Base-by-base conservation (phyloP, 2,329 filamentous ascomycete genomes). In the Polychaeton citri region DNA sequence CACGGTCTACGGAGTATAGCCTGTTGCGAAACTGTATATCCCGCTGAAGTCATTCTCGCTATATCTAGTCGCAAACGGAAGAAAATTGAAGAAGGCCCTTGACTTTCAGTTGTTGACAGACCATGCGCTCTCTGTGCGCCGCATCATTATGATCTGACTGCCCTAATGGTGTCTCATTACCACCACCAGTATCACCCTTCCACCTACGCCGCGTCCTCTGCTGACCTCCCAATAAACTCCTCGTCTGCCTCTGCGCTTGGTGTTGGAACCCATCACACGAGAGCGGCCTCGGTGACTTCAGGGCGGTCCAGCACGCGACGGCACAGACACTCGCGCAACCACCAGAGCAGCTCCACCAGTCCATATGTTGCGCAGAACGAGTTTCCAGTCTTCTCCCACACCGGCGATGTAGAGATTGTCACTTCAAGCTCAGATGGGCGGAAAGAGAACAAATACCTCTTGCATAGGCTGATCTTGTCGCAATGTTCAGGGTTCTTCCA, bases 401-500 rank as follows among this genome's bases (percentile, higher is more conserved):
- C 82, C 24, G 88, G 88, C 53, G 87, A 96, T 60, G 85, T 95
- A 51, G 88, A 96, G 61, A 86, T 96, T 43, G 54, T 88, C 37
- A 73, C 95, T 50, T 72, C 43, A 13, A 57, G 45, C 24, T 70
- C 52, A 71, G 61, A 74, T 10, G 72, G 80, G 36, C 69, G 74
- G 42, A 75, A 77, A 53, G 81, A 90, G 60, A 82, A 84, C 54
- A 72, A 81, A 42, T 96, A 95, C 56, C 69, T 95, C 32, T 69
- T 96, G 38, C 88, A 96, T 62, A 72, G 79, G 40, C 72, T 95
- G 51, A 94, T 88, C 28, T 65, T 96, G 46, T 79, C 82, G 20
- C 82, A 92, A 59, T 93, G 82, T 52, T 94, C 86, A 5, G 86
- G 85, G 12, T 95, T 94, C 65, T 96, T 96, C 55, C 84, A 93